Evolutionary conservation across 2,329 filamentous ascomycete species (phyloP).

Genomic region (Sclerotinia minor): DNA sequence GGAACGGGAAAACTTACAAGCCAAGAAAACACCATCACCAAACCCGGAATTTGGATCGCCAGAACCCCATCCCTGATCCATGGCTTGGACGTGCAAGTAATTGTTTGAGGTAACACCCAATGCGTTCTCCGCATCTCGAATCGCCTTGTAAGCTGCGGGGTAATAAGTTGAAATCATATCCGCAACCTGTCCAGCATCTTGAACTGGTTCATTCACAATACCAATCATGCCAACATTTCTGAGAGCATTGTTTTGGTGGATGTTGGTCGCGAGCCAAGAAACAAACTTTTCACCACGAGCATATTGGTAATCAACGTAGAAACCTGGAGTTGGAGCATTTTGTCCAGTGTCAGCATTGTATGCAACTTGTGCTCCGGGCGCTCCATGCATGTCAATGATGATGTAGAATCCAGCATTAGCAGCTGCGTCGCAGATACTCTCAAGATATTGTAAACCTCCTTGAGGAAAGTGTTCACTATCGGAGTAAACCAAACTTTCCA

Average conservation of each 20-base stretch:
- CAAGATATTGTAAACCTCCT: slow-evolving; percentile 48
- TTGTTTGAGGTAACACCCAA: slow-evolving; percentile 47
- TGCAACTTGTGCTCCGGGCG: slow-evolving; percentile 48
- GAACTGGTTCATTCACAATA: slow-evolving; percentile 58
- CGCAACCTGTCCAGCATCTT: slow-evolving; percentile 35
- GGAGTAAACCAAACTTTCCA: slow-evolving; percentile 46
- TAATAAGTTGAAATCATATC: slow-evolving; percentile 50
- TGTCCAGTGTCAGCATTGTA: slow-evolving; percentile 45
- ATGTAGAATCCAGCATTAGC: slow-evolving; percentile 49
- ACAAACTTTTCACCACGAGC: slow-evolving; percentile 55
- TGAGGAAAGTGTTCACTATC: slow-evolving; percentile 51
- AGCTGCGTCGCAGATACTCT: slow-evolving; percentile 48
- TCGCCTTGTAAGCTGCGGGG: slow-evolving; percentile 49
- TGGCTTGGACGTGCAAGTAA: slow-evolving; percentile 55
- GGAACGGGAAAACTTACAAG: slow-evolving; percentile 45
- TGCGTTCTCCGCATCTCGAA: slow-evolving; percentile 51
- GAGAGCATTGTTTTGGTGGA: slow-evolving; percentile 50
- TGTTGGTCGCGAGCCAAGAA: slow-evolving; percentile 54
- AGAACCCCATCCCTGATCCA: slow-evolving; percentile 56
- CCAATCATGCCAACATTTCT: slow-evolving; percentile 59
- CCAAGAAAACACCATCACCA: slow-evolving; percentile 46
- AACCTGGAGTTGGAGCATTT: slow-evolving; percentile 46
- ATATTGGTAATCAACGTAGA: slow-evolving; percentile 59
- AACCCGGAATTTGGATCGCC: slow-evolving; percentile 53
- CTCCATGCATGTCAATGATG: slow-evolving; percentile 52